Conservation (phyloP, 495 filamentous ascomycete species). For the Astrothelium macrocarpum region DNA sequence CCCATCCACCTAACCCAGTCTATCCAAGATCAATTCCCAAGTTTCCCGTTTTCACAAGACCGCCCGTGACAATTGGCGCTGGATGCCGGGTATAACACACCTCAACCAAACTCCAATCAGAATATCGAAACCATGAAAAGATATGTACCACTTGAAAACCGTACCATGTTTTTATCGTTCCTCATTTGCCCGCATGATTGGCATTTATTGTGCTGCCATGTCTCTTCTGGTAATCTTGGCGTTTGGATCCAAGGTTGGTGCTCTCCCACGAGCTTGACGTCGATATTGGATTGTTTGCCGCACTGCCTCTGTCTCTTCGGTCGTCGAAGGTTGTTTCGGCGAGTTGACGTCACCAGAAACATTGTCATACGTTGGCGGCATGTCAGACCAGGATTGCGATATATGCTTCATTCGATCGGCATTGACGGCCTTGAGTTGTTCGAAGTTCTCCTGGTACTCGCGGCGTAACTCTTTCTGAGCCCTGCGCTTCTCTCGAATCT, state of each 20-base stretch:
- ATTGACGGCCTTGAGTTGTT: not conserved
- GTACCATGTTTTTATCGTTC: not conserved
- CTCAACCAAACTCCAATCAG: not conserved
- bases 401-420: not conserved
- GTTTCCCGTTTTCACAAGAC: not conserved
- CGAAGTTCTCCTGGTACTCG: constrained; percentile 6
- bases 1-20: not conserved
- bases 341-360: not conserved
- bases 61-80: not conserved
- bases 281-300: not conserved
- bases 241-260: not conserved
- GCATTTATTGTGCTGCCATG: not conserved
- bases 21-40: not conserved
- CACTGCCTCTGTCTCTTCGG: not conserved
- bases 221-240: not conserved
- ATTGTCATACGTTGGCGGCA: not conserved
- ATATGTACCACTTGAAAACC: not conserved
- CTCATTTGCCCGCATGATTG: not conserved
- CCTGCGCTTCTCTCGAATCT: not conserved
- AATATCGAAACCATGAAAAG: not conserved
- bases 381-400: not conserved
- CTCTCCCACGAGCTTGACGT: not conserved
- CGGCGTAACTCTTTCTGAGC: not conserved
- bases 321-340: not conserved
- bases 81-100: not conserved